Evolutionary conservation across 345 rosid genomes (phyloP).

Genomic region (Pistacia vera): DNA sequence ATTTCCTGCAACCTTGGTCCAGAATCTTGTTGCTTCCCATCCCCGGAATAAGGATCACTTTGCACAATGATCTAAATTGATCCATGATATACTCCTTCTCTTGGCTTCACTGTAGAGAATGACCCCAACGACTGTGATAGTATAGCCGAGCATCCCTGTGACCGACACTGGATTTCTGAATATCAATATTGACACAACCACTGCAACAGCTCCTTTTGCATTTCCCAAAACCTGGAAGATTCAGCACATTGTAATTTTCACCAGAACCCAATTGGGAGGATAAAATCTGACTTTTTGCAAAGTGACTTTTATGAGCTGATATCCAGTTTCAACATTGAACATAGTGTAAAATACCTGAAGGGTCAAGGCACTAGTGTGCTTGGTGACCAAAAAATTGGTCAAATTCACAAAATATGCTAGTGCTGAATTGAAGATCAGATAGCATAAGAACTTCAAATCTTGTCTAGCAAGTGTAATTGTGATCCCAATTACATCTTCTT

Average conservation of each 20-base stretch:
- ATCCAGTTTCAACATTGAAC: not conserved
- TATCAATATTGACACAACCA: slow-evolving; percentile 41
- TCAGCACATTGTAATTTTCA: not conserved
- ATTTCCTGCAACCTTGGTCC: no score
- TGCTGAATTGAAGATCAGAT: slow-evolving; percentile 43
- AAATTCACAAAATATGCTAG: slow-evolving; percentile 50
- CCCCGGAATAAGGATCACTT: no score
- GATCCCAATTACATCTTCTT: slow-evolving; percentile 41
- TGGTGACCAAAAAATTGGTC: slow-evolving; percentile 49
- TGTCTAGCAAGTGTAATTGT: slow-evolving; percentile 45
- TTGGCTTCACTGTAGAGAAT: slow-evolving; percentile 48
- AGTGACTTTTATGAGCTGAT: no score
- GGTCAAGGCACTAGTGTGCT: slow-evolving; percentile 55
- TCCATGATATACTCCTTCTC: slow-evolving; percentile 22
- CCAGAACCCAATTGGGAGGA: not conserved
- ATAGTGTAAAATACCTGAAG: slow-evolving; percentile 39
- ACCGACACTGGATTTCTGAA: slow-evolving; percentile 48
- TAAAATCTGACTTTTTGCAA: no score
- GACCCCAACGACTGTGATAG: slow-evolving; percentile 42
- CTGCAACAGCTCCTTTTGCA: slow-evolving; percentile 51
- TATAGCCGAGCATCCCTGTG: slow-evolving; percentile 49
- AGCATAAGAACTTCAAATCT: slow-evolving; percentile 37
- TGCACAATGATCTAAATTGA: no score
- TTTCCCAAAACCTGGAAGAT: slow-evolving; percentile 44
- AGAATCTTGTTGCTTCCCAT: no score